Percentiles rank a stretch among this genome's conserved stretches.
These are phyloP conservation scores for Cochlearia excelsa DNA, from an alignment of 345 rosid species.

Conservation along the genomic window DNA sequence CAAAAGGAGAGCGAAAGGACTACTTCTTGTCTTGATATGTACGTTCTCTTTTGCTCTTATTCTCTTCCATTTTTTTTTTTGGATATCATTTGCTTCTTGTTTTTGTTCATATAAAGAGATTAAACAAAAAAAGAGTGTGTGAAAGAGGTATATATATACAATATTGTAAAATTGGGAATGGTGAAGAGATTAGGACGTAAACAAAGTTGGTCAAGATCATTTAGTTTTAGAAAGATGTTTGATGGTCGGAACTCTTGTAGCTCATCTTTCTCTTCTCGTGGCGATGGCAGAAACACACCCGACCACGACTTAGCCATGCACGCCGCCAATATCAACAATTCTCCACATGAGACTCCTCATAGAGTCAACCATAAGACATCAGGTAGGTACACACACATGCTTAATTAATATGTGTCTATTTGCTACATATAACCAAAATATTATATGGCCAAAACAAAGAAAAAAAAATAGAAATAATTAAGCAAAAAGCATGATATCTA, in stretches of 20 bases:
- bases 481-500: too few relatives aligned
- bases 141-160: slow-evolving; percentile 17
- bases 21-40: slow-evolving; percentile 6
- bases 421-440: too few relatives aligned
- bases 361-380: too few relatives aligned
- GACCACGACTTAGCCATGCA: slow-evolving; percentile 24
- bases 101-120: neutral
- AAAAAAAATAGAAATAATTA: too few relatives aligned
- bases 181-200: slow-evolving; percentile 56
- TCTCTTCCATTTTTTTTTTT: slow-evolving; percentile 22
- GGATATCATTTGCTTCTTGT: slow-evolving; percentile 11
- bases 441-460: too few relatives aligned
- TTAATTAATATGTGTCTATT: too few relatives aligned
- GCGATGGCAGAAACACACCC: slow-evolving; percentile 30
- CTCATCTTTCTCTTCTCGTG: slow-evolving; percentile 38
- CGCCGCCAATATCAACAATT: too few relatives aligned
- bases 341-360: too few relatives aligned
- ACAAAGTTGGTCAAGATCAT: slow-evolving; percentile 49
- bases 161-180: slow-evolving; percentile 42
- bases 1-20: slow-evolving; percentile 16
- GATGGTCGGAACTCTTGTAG: slow-evolving; percentile 43
- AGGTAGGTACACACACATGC: too few relatives aligned
- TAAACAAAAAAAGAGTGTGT: slow-evolving; percentile 4
- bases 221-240: slow-evolving; percentile 45
- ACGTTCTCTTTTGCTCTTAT: slow-evolving; percentile 30